These are phyloP conservation scores for Ilex paraguariensis DNA, from an alignment of 305 asterid species.

Conservation along the genomic window DNA sequence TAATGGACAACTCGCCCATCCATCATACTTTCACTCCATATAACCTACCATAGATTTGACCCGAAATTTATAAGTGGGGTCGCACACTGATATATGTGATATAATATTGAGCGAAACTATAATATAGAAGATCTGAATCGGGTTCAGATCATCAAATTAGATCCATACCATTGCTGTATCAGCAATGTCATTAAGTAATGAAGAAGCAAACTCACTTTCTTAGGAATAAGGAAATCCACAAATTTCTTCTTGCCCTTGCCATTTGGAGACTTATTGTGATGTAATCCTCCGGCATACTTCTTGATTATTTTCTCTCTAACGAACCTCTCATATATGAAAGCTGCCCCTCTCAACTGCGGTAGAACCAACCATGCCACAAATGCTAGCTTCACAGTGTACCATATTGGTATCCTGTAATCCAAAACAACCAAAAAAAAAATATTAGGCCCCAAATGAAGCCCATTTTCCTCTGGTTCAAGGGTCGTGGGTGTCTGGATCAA, in stretches of 20 bases:
- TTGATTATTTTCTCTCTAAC: slow-evolving; percentile 60
- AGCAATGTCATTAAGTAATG: not conserved
- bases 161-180: no score
- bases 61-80: no score
- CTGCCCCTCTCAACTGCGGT: slow-evolving; percentile 71
- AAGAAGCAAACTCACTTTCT: slow-evolving; percentile 18
- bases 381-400: slow-evolving; percentile 72
- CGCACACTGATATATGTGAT: no score
- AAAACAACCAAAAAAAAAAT: no score
- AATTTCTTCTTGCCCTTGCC: slow-evolving; percentile 24
- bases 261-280: slow-evolving; percentile 27
- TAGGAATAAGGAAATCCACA: slow-evolving; percentile 18
- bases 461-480: no score
- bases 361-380: slow-evolving; percentile 65
- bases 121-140: no score
- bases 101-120: no score
- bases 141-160: no score
- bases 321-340: slow-evolving; percentile 55
- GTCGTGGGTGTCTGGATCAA: no score
- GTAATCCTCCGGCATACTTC: slow-evolving; percentile 28
- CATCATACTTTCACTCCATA: no score
- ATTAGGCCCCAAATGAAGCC: no score
- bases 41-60: no score
- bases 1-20: not conserved
- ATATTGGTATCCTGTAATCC: slow-evolving; percentile 58